Conservation (phyloP, 345 rosid genomes). For the Boechera retrofracta region DNA sequence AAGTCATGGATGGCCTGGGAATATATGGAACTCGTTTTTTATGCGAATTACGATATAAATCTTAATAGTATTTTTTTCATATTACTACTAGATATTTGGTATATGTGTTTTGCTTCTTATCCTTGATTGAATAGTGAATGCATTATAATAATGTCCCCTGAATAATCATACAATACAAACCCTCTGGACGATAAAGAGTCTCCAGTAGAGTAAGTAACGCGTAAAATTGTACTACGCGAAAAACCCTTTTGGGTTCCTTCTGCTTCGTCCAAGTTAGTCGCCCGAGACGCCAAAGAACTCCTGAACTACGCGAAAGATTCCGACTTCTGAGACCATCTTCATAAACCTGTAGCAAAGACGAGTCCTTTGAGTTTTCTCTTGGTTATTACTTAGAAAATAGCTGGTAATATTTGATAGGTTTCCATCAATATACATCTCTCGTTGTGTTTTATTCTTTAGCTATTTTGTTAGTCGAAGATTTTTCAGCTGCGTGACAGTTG, state of each 20-base stretch:
- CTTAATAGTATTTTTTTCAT: neutral
- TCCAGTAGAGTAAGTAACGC: neutral
- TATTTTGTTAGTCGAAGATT: neutral
- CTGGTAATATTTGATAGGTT: constrained; percentile 1
- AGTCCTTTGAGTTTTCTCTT: neutral
- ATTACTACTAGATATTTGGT: neutral
- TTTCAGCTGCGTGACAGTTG: constrained; percentile 28
- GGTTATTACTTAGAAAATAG: neutral
- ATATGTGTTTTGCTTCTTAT: neutral
- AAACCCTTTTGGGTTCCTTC: neutral
- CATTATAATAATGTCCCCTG: too few species aligned
- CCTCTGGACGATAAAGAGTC: constrained; percentile 7
- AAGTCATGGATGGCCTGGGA: constrained; percentile 29
- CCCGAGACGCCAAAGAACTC: constrained; percentile 9
- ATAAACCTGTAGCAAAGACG: neutral
- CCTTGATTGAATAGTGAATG: neutral
- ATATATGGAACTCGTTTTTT: constrained; percentile 30
- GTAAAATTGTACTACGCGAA: neutral
- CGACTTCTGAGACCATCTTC: constrained; percentile 8
- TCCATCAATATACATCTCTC: neutral
- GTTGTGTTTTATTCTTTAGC: neutral
- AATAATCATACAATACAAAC: neutral
- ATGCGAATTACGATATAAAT: constrained; percentile 17
- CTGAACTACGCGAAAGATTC: constrained; percentile 7
- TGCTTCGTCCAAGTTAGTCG: constrained; percentile 2